phyloP scores from a whole-genome alignment of 1,139 yeast species.

The Eremothecium coryli region DNA sequence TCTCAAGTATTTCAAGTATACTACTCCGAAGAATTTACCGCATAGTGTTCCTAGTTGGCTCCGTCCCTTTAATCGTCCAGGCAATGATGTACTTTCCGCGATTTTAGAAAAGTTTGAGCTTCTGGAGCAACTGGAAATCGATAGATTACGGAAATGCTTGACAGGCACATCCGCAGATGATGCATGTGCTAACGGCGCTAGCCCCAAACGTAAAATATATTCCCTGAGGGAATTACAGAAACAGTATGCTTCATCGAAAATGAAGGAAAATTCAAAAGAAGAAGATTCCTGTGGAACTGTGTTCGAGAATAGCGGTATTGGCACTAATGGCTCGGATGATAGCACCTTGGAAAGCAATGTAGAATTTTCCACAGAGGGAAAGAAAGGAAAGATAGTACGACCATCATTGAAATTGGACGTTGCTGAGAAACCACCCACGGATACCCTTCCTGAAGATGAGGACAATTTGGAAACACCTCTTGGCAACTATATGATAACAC shows the following conservation, averaged over 20 bases:
- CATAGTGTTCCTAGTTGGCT: constrained; percentile 41
- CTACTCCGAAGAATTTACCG: constrained; percentile 19
- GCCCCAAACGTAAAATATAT: constrained; percentile 11
- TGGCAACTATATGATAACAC: constrained; percentile 42
- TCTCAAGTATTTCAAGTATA: constrained; percentile 24
- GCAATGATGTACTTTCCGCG: constrained; percentile 31
- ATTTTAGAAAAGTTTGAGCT: constrained; percentile 43
- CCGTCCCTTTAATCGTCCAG: constrained; percentile 30
- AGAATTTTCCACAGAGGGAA: too few species aligned
- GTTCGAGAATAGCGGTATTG: not conserved
- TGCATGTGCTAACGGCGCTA: constrained; percentile 1
- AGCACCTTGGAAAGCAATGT: not conserved
- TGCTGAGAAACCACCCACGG: too few species aligned
- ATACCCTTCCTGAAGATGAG: constrained; percentile 9
- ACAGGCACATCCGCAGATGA: constrained; percentile 3
- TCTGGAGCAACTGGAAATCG: constrained; percentile 44
- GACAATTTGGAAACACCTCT: constrained; percentile 23
- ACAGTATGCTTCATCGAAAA: constrained; percentile 8
- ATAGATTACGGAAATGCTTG: constrained; percentile 35
- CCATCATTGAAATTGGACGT: too few species aligned
- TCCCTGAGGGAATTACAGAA: constrained; percentile 19
- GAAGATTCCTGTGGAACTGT: constrained; percentile 1
- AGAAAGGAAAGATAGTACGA: too few species aligned
- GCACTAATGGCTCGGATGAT: not conserved
- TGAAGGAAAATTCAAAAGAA: constrained; percentile 9